A percentile compares a stretch with the other conserved stretches of the same genome.
phyloP scores from a whole-genome alignment of 2,329 filamentous ascomycete genomes.

The Aspergillus pseudonomiae region DNA sequence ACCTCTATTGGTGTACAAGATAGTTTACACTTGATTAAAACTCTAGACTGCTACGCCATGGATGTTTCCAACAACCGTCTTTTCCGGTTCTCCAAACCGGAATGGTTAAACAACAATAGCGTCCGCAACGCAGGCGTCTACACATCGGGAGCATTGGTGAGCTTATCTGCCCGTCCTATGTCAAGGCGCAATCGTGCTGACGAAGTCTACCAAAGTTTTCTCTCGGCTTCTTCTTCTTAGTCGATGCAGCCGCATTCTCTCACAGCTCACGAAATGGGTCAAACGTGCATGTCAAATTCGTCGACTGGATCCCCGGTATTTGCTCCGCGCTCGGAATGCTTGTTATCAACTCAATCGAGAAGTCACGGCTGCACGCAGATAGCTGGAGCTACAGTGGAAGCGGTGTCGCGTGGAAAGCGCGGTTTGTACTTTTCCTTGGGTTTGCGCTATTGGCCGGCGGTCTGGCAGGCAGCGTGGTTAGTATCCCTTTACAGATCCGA shows the following conservation, averaged over 20 bases:
- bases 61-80: conserved; percentile 58
- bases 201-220: conserved; percentile 57
- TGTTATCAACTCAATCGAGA: conserved; percentile 73
- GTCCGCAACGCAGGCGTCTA: conserved; percentile 69
- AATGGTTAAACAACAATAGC: conserved; percentile 68
- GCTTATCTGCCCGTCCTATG: conserved; percentile 23
- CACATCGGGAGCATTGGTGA: conserved; percentile 65
- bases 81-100: conserved; percentile 68
- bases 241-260: conserved; percentile 68
- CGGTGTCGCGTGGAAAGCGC: conserved; percentile 71
- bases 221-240: conserved; percentile 69
- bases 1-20: not conserved
- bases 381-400: conserved; percentile 67
- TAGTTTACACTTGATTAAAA: not conserved
- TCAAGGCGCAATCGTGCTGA: not conserved
- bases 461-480: conserved; percentile 65
- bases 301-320: conserved; percentile 73
- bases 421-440: conserved; percentile 68
- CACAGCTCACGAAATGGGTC: conserved; percentile 64
- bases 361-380: conserved; percentile 65
- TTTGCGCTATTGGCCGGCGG: conserved; percentile 71
- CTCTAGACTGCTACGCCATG: conserved; percentile 25
- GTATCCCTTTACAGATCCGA: conserved; percentile 25
- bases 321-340: conserved; percentile 71
- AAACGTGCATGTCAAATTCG: conserved; percentile 66